Conservation (phyloP, 768 basidiomycete genomes). For the Macrocybe gigantea region DNA sequence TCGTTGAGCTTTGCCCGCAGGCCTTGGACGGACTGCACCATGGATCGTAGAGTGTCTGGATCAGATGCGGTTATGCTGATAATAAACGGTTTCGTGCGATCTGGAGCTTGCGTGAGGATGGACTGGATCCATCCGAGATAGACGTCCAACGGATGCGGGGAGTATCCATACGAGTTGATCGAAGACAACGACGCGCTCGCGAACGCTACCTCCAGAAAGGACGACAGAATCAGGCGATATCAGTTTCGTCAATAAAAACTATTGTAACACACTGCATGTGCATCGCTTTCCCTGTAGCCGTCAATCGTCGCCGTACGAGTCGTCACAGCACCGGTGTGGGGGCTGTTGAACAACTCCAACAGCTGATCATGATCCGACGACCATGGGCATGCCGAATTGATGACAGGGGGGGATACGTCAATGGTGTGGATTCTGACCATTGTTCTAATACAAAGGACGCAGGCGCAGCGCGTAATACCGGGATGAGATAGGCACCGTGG, state of each 20-base stretch:
- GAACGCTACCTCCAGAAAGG: constrained; percentile 51
- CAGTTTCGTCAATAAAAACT: neutral
- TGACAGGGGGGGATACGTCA: constrained; percentile 53
- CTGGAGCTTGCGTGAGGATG: constrained; percentile 32
- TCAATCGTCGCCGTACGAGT: constrained; percentile 70
- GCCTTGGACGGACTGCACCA: constrained; percentile 56
- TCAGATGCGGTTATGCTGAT: constrained; percentile 71
- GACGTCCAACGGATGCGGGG: constrained; percentile 60
- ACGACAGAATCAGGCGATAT: neutral
- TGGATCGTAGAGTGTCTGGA: constrained; percentile 40
- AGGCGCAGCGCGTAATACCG: neutral
- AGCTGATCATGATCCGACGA: constrained; percentile 66
- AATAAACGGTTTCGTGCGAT: constrained; percentile 51
- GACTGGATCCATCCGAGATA: constrained; percentile 64
- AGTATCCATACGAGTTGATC: constrained; percentile 85
- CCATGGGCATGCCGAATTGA: constrained; percentile 83
- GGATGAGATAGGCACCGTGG: too few relatives aligned
- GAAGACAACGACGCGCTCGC: constrained; percentile 46
- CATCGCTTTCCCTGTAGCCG: constrained; percentile 63
- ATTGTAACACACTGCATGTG: constrained; percentile 48
- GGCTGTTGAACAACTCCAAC: constrained; percentile 55
- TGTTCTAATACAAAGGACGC: neutral
- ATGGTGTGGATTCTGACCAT: constrained; percentile 61
- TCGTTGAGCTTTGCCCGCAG: constrained; percentile 41
- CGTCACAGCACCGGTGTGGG: constrained; percentile 72